Evolutionary conservation across 176 grass and related monocot genomes (phyloP).

Genomic region (Calamus simplicifolius): DNA sequence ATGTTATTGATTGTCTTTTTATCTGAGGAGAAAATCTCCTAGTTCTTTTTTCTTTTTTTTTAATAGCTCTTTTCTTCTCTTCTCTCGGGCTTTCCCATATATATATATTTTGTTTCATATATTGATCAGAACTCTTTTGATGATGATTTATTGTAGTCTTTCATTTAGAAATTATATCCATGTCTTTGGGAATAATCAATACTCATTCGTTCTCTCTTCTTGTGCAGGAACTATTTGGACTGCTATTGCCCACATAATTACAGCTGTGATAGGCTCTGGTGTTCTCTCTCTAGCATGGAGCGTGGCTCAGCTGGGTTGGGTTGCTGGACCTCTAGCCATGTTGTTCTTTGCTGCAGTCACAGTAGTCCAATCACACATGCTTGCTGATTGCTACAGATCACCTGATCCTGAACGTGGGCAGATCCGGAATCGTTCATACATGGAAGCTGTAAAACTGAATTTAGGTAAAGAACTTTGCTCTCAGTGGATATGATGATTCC

Average conservation of each 20-base stretch:
- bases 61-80: no score
- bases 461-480: slow-evolving; percentile 34
- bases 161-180: no score
- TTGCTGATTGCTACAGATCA: slow-evolving; percentile 66
- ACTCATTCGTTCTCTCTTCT: no score
- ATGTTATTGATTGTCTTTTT: no score
- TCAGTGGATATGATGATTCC: no score
- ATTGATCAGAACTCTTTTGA: no score
- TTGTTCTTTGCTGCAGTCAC: slow-evolving; percentile 63
- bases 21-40: no score
- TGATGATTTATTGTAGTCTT: no score
- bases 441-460: slow-evolving; percentile 48
- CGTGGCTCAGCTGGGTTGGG: slow-evolving; percentile 79
- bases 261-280: slow-evolving; percentile 70
- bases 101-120: no score
- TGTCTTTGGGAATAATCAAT: no score
- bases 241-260: slow-evolving; percentile 70
- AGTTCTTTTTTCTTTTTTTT: no score
- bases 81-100: no score
- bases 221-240: slow-evolving; percentile 66
- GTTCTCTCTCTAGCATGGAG: slow-evolving; percentile 81
- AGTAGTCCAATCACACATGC: slow-evolving; percentile 31
- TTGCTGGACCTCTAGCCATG: slow-evolving; percentile 40
- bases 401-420: slow-evolving; percentile 44
- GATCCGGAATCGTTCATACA: slow-evolving; percentile 58